Conservation (phyloP, 2,329 filamentous ascomycete genomes). For the Penicillium sp. region DNA sequence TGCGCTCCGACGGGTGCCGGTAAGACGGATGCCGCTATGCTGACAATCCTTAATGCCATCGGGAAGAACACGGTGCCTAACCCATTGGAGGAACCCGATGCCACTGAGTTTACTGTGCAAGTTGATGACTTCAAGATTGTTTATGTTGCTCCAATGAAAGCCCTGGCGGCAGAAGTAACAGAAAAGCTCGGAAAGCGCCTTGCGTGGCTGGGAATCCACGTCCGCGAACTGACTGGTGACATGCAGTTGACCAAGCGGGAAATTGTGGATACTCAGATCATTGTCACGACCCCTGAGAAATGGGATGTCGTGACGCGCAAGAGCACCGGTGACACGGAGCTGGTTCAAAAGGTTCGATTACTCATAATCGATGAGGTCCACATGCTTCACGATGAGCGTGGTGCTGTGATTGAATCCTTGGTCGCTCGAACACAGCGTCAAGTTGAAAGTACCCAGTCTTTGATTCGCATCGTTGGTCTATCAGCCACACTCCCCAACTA, state of each 20-base stretch:
- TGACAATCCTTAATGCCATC: constrained; percentile 87
- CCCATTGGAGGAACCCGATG: constrained; percentile 66
- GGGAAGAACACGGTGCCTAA: constrained; percentile 78
- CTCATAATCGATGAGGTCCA: constrained; percentile 98
- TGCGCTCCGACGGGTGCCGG: constrained; percentile 96
- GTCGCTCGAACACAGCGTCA: constrained; percentile 93
- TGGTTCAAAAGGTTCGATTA: constrained; percentile 93
- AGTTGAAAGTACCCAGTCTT: constrained; percentile 93
- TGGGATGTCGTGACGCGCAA: constrained; percentile 99
- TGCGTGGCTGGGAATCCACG: constrained; percentile 87
- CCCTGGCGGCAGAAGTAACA: constrained; percentile 90
- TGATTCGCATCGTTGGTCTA: constrained; percentile 92
- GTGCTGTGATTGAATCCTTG: constrained; percentile 90
- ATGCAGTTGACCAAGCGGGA: constrained; percentile 98
- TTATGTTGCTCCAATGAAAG: constrained; percentile 99
- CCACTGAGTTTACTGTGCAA: constrained; percentile 75
- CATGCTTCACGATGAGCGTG: constrained; percentile 97
- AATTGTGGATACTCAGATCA: constrained; percentile 93
- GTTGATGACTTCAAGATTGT: constrained; percentile 94
- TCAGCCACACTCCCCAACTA: constrained; percentile 97
- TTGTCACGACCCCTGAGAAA: constrained; percentile 97
- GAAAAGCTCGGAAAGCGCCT: constrained; percentile 88
- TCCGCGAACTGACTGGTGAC: constrained; percentile 91
- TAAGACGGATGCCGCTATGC: constrained; percentile 98
- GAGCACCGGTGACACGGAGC: constrained; percentile 91